A percentile compares a stretch with the other conserved stretches of the same genome.
These are phyloP conservation scores for Trichoderma atrobrunneum DNA, from an alignment of 2,329 filamentous ascomycete species.

Conservation along the genomic window DNA sequence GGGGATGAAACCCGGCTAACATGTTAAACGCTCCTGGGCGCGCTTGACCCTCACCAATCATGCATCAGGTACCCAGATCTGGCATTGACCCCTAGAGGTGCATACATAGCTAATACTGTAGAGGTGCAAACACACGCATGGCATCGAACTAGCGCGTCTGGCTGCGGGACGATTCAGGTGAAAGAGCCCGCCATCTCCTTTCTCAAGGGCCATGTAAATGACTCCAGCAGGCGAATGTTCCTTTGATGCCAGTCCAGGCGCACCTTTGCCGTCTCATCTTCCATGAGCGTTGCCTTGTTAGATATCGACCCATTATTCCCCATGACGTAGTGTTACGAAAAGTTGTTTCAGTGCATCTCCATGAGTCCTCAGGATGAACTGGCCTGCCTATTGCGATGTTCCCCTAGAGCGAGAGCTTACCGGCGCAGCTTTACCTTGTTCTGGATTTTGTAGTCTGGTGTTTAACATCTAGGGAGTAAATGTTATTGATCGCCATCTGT, in stretches of 20 bases:
- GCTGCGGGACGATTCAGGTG: constrained; percentile 5
- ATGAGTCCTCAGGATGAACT: background rate
- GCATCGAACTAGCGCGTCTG: background rate
- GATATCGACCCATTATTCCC: background rate
- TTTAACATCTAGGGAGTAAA: background rate
- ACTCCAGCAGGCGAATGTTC: background rate
- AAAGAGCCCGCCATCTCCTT: background rate
- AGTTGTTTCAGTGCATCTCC: background rate
- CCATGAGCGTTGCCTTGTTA: background rate
- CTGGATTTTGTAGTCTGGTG: too few species aligned
- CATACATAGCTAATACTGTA: background rate
- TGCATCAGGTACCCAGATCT: background rate
- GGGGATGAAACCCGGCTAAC: constrained; percentile 15
- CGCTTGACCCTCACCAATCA: constrained; percentile 3
- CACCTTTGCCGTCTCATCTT: background rate
- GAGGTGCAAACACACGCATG: background rate
- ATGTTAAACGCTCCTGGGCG: constrained; percentile 1
- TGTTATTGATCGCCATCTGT: background rate
- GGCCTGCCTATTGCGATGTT: background rate
- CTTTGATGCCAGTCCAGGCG: background rate
- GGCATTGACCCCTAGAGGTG: background rate
- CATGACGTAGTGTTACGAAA: constrained; percentile 5
- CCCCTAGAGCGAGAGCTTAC: background rate
- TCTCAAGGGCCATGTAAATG: background rate
- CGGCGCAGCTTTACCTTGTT: background rate